Evolutionary conservation across 1,284 basidiomycete genomes (phyloP).

Genomic region (Microbotryomycetes sp.): DNA sequence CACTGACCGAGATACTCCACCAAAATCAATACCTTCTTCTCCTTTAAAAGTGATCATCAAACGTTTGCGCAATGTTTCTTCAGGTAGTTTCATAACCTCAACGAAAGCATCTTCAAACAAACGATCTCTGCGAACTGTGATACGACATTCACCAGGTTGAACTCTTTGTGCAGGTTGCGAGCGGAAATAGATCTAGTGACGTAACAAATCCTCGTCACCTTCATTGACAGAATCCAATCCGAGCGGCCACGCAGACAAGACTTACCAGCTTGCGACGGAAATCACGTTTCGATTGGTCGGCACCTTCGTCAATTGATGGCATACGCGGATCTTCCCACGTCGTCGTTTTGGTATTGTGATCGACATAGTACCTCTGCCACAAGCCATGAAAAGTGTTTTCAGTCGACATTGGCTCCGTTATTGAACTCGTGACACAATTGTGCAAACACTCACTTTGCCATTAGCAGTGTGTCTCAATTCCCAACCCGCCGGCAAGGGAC

Average conservation of each 20-base stretch:
- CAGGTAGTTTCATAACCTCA: constrained; percentile 77
- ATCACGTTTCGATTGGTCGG: constrained; percentile 98
- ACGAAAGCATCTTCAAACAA: constrained; percentile 98
- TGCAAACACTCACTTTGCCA: constrained; percentile 90
- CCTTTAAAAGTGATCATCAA: constrained; percentile 97
- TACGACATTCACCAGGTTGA: constrained; percentile 76
- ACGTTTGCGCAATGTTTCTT: constrained; percentile 90
- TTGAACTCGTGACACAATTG: constrained; percentile 43
- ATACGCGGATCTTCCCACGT: constrained; percentile 80
- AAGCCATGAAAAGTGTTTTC: constrained; percentile 39
- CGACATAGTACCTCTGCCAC: constrained; percentile 50
- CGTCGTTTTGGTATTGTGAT: constrained; percentile 60
- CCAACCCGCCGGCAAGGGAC: constrained; percentile 92
- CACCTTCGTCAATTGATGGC: constrained; percentile 71
- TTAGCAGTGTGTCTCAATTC: constrained; percentile 94
- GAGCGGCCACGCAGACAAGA: neutral
- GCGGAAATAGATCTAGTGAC: constrained; percentile 76
- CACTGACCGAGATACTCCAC: constrained; percentile 58
- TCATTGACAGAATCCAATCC: neutral
- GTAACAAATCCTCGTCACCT: neutral
- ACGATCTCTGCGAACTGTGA: constrained; percentile 77
- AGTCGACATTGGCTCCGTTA: neutral
- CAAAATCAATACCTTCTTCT: constrained; percentile 97
- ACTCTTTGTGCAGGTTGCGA: constrained; percentile 87
- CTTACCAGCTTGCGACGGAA: constrained; percentile 79